Conservation (phyloP, 257 asterid genomes). For the Fraxinus anomala region DNA sequence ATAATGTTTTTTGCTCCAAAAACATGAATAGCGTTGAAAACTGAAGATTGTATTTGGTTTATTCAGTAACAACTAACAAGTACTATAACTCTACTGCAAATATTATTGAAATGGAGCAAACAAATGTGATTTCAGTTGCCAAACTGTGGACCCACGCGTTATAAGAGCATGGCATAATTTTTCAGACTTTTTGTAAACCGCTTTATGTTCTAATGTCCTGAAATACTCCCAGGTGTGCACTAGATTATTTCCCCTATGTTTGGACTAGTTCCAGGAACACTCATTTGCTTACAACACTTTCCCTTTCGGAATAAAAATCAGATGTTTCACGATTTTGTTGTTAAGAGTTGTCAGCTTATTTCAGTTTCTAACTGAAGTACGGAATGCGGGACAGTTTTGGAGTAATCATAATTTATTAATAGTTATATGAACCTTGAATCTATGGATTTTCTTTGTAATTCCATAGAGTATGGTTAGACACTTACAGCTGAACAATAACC, state of each 20-base stretch:
- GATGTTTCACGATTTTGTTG: neutral
- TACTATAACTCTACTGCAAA: neutral
- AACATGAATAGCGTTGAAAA: neutral
- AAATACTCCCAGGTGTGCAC: neutral
- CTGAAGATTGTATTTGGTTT: neutral
- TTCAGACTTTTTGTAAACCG: neutral
- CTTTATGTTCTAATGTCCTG: neutral
- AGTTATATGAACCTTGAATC: neutral
- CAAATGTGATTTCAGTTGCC: neutral
- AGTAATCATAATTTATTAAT: neutral
- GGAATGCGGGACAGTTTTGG: neutral
- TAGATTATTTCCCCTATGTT: neutral
- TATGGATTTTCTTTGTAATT: neutral
- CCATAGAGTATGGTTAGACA: neutral
- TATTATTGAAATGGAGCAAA: neutral
- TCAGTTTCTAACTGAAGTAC: neutral
- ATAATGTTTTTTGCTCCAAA: neutral
- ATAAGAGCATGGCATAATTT: too few species aligned
- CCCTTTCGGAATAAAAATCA: neutral
- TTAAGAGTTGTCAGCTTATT: neutral
- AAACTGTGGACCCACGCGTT: neutral
- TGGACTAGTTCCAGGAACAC: constrained; percentile 5
- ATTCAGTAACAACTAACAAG: neutral
- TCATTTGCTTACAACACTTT: neutral
- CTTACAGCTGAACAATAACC: neutral